Evolutionary conservation across 805 yeast species (phyloP).

Genomic region (Gaillardinia entomophila): DNA sequence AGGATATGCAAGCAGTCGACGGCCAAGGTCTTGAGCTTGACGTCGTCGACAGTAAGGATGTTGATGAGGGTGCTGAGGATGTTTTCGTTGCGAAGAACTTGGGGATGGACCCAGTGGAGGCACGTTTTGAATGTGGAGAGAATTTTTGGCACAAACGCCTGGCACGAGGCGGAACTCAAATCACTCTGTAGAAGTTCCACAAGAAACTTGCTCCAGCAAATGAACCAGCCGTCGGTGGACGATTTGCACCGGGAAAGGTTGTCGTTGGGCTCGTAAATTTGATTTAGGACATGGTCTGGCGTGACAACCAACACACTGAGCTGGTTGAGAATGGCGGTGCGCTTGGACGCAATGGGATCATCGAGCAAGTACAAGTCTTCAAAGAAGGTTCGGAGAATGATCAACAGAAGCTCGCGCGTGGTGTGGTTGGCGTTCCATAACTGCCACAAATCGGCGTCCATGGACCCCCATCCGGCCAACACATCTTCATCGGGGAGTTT

Average conservation of each 20-base stretch:
- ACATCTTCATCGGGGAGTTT: constrained; percentile 43
- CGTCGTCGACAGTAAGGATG: constrained; percentile 53
- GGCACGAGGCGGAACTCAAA: constrained; percentile 19
- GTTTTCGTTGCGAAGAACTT: constrained; percentile 61
- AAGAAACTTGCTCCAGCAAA: constrained; percentile 52
- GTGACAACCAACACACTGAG: constrained; percentile 80
- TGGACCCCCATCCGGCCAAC: constrained; percentile 71
- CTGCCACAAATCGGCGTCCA: constrained; percentile 73
- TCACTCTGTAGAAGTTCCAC: constrained; percentile 29
- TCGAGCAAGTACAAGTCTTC: constrained; percentile 91
- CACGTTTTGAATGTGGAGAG: constrained; percentile 84
- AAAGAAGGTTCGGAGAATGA: constrained; percentile 78
- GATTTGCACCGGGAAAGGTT: constrained; percentile 60
- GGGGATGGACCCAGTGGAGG: constrained; percentile 85
- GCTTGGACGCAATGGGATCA: constrained; percentile 80
- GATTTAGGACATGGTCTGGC: constrained; percentile 57
- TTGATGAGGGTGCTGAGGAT: constrained; percentile 58
- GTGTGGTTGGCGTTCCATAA: constrained; percentile 65
- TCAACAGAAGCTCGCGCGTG: constrained; percentile 70
- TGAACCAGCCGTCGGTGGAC: constrained; percentile 80
- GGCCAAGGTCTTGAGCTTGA: constrained; percentile 72
- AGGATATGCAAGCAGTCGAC: constrained; percentile 87
- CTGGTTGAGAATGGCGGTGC: constrained; percentile 73
- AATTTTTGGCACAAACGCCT: constrained; percentile 54
- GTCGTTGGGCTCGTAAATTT: constrained; percentile 60